Conservation (phyloP, 2,329 filamentous ascomycete genomes). For the Trichoderma sp. region DNA sequence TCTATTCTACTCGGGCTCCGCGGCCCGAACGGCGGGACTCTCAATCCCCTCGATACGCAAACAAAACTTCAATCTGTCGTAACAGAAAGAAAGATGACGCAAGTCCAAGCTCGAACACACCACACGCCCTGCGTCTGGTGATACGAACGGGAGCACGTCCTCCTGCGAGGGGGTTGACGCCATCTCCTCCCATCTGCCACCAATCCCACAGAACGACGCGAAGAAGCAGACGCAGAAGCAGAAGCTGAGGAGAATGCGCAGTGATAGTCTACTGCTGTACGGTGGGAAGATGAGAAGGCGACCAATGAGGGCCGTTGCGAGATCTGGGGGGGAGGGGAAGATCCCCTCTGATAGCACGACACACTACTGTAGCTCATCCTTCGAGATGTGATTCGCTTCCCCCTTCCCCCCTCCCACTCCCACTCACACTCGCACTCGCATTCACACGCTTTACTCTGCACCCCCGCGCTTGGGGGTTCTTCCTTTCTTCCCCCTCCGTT, state of each 20-base stretch:
- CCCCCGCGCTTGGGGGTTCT: neutral
- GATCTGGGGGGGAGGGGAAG: neutral
- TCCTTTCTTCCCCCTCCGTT: neutral
- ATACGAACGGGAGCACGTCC: neutral
- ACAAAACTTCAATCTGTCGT: too few species aligned
- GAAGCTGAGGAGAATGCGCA: neutral
- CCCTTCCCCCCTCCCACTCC: neutral
- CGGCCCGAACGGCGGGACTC: too few species aligned
- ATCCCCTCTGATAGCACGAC: neutral
- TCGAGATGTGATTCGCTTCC: neutral
- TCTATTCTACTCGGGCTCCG: neutral
- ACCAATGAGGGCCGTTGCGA: neutral
- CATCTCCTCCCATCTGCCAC: neutral
- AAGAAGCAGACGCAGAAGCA: neutral
- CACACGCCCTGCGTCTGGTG: neutral
- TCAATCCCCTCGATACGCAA: too few species aligned
- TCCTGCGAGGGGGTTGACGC: neutral
- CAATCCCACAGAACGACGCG: neutral
- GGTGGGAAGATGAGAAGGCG: neutral
- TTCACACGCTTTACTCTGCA: neutral
- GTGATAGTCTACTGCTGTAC: neutral
- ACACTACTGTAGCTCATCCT: neutral
- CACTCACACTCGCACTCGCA: neutral
- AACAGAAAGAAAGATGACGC: too few species aligned
- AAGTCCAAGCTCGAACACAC: too few species aligned